Percentiles rank a stretch among this genome's conserved stretches.
Evolutionary conservation across 1,284 basidiomycete species (phyloP).

Genomic region (Pholiota adiposa): DNA sequence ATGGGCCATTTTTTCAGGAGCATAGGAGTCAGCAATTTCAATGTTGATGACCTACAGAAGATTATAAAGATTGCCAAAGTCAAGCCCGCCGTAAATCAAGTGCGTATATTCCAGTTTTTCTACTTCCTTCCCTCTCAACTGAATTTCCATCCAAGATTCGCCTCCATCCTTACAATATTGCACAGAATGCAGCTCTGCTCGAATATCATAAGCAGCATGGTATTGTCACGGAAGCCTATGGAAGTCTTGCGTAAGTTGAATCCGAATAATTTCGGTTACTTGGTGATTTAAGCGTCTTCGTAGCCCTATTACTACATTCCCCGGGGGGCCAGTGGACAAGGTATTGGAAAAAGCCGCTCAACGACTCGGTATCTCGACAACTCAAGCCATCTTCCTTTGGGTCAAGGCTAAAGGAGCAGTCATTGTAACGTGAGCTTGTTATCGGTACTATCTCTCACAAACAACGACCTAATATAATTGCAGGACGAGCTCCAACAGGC

Average conservation of each 20-base stretch:
- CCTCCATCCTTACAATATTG: conserved; percentile 77
- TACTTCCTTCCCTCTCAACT: conserved; percentile 33
- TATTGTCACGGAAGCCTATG: conserved; percentile 77
- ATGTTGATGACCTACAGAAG: conserved; percentile 58
- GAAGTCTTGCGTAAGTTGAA: conserved; percentile 58
- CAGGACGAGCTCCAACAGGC: conserved; percentile 70
- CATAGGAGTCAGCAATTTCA: conserved; percentile 84
- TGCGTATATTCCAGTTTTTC: conserved; percentile 22
- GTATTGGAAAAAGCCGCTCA: conserved; percentile 60
- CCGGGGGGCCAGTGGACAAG: conserved; percentile 77
- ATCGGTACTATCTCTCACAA: not conserved
- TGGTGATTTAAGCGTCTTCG: not conserved
- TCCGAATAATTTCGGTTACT: not conserved
- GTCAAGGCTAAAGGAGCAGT: conserved; percentile 66
- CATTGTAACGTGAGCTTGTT: conserved; percentile 61
- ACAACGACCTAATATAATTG: not conserved
- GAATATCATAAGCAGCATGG: conserved; percentile 61
- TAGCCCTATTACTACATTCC: conserved; percentile 68
- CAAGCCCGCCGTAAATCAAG: conserved; percentile 81
- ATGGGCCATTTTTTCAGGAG: conserved; percentile 47
- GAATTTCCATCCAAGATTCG: conserved; percentile 19
- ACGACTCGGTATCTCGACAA: conserved; percentile 61
- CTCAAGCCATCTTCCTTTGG: conserved; percentile 78
- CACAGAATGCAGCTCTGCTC: conserved; percentile 54
- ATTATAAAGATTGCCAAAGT: conserved; percentile 61